A percentile compares a stretch with the other conserved stretches of the same genome.
These are phyloP conservation scores for Crotalaria pallida DNA, from an alignment of 306 rosid species.

Conservation along the genomic window DNA sequence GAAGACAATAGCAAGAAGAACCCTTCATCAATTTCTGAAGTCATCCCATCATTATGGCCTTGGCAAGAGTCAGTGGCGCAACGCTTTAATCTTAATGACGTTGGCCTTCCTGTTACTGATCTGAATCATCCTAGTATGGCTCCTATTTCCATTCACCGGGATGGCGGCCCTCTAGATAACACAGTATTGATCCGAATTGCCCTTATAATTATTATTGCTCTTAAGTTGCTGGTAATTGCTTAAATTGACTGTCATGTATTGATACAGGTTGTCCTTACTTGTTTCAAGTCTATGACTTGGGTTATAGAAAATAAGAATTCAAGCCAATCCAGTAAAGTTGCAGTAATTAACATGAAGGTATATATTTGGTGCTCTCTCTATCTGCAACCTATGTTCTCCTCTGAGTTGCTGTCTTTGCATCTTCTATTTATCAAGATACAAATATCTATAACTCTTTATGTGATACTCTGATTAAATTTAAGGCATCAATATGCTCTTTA, in stretches of 20 bases:
- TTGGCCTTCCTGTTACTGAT: conserved; percentile 52
- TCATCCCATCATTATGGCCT: conserved; percentile 50
- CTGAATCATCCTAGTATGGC: conserved; percentile 43
- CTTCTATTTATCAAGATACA: conserved; percentile 8
- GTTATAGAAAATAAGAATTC: conserved; percentile 62
- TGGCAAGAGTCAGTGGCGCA: conserved; percentile 56
- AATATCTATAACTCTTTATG: background rate
- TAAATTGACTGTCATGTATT: conserved; percentile 5
- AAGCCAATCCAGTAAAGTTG: conserved; percentile 45
- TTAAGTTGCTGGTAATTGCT: background rate
- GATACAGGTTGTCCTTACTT: conserved; percentile 62
- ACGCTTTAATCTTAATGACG: conserved; percentile 51
- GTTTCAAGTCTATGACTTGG: conserved; percentile 81
- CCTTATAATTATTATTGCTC: background rate
- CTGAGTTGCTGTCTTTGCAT: background rate
- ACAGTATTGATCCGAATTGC: conserved; percentile 40
- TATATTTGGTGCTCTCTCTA: too few species aligned
- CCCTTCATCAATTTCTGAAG: conserved; percentile 32
- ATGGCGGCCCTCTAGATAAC: conserved; percentile 45
- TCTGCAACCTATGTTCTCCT: background rate
- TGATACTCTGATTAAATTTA: background rate
- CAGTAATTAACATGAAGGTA: conserved; percentile 74
- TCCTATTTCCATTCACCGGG: conserved; percentile 53
- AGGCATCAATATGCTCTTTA: background rate
- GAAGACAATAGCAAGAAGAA: conserved; percentile 51